Percentiles rank a stretch among this genome's conserved stretches.
Conservation (phyloP, 305 asterid species). For the Caryopteris hybrid region DNA sequence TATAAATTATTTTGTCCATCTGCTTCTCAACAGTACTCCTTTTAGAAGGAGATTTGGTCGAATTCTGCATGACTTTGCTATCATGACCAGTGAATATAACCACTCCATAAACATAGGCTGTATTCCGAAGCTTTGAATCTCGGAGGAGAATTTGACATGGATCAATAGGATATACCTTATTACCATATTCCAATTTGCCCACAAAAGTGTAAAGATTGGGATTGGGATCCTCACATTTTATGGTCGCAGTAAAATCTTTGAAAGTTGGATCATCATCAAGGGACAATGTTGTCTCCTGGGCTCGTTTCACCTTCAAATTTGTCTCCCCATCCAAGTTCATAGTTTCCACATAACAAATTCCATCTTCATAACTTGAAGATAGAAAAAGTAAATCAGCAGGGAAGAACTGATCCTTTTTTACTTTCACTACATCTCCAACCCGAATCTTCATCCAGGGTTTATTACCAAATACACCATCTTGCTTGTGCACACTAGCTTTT, state of each 20-base stretch:
- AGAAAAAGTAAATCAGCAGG: conserved; percentile 60
- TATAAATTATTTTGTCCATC: conserved; percentile 59
- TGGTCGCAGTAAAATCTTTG: conserved; percentile 42
- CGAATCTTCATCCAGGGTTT: conserved; percentile 66
- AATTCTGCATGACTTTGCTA: conserved; percentile 61
- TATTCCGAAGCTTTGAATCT: conserved; percentile 65
- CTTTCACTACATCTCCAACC: conserved; percentile 62
- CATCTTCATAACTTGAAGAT: conserved; percentile 61
- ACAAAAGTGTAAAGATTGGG: conserved; percentile 58
- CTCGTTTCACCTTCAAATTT: conserved; percentile 57
- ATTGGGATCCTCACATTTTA: conserved; percentile 61
- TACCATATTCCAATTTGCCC: conserved; percentile 48
- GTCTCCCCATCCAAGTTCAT: conserved; percentile 76
- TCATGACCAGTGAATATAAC: conserved; percentile 62
- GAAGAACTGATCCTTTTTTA: conserved; percentile 57
- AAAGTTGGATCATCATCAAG: conserved; percentile 39
- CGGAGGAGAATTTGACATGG: conserved; percentile 60
- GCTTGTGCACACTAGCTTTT: conserved; percentile 44
- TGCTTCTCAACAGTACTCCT: conserved; percentile 58
- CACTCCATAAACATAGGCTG: conserved; percentile 50
- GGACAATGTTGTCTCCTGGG: conserved; percentile 38
- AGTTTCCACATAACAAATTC: conserved; percentile 61
- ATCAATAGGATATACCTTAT: conserved; percentile 42
- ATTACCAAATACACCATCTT: conserved; percentile 40
- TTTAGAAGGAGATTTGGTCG: conserved; percentile 61